Base-by-base conservation (phyloP, 2,329 filamentous ascomycete genomes). In the Tolypocladium cylindrosporum region DNA sequence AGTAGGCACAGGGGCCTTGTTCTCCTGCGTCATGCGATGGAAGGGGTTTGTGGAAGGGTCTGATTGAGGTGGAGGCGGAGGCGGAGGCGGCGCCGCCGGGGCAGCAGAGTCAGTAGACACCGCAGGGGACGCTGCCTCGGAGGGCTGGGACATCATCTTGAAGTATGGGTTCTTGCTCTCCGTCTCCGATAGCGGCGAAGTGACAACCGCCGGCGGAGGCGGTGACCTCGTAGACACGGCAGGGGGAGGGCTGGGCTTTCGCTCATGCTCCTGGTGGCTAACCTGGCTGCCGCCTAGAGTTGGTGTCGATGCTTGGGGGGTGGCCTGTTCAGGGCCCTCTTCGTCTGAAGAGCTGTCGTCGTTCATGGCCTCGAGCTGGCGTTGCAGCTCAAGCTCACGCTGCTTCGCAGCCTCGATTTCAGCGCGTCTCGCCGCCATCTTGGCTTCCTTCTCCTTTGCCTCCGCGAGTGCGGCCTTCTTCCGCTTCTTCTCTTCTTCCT, bases 131-230 rank as follows among this genome's bases (percentile, higher is more conserved):
- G 68, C 34, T 21, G 79, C 75, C 58, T 84, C 86, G 8, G 77
- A 76, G 11, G 84, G 77, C 70, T 92, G 88, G 55, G 85, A 86
- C 79, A 95, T 86, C 76, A 92, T 94, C 73, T 88, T 90, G 77
- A 93, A 91, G 77, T 96, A 99, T 3, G 94, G 94, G 69, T 97
- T 97, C 72, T 90, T 93, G 66, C 91, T 96, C 73, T 96, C 90
- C 2, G 82, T 79, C 63, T 90, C 87, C 7, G 79, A 75, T 3
- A 80, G 77, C 52, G 83, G 79, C 58, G 80, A 80, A 40, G 79
- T 77, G 21, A 82, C 75, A 36, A 79, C 73, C 37, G 78, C 71
- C 42, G 79, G 74, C n/a, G 78, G 75, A 34, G 81, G 79, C 42
- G 83, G 78, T 11, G 79, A 73, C 1, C 80, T 68, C 58, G 75